Conservation (phyloP, 106 monocot genomes). For the Dendrobium chrysotoxum region DNA sequence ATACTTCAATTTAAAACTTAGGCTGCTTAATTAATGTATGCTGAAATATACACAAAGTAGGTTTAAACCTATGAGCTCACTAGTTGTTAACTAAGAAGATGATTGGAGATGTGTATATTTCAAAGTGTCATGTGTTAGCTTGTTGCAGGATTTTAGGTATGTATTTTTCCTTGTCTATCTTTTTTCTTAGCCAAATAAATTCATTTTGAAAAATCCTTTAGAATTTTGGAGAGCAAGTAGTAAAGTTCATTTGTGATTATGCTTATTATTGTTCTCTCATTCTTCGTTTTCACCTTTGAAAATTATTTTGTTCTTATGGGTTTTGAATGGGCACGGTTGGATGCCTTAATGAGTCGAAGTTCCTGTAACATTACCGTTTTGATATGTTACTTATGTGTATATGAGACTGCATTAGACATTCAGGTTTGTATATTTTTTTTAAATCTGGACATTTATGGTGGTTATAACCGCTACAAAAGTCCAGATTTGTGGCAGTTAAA, state of each 20-base stretch:
- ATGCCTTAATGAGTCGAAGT: too few relatives aligned
- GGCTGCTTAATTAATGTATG: neutral
- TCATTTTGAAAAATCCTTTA: slow-evolving; percentile 51
- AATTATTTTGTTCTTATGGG: too few relatives aligned
- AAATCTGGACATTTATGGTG: too few relatives aligned
- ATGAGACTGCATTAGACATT: too few relatives aligned
- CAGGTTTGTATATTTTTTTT: too few relatives aligned
- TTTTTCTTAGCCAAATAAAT: neutral
- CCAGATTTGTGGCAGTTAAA: too few relatives aligned
- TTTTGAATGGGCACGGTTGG: too few relatives aligned
- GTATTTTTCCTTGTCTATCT: neutral
- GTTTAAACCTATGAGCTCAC: neutral
- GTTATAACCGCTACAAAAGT: too few relatives aligned
- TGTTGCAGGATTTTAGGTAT: neutral
- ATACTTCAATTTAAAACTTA: neutral
- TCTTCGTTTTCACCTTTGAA: too few relatives aligned
- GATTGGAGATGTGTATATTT: neutral
- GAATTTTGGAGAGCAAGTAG: slow-evolving; percentile 85
- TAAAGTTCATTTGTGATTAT: neutral
- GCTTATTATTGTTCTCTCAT: too few relatives aligned
- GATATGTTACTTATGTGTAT: too few relatives aligned
- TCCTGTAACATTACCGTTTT: too few relatives aligned
- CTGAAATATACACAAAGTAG: neutral
- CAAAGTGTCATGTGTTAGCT: neutral
- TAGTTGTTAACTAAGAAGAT: neutral